These are phyloP conservation scores for Trichoderma atroviride DNA, from an alignment of 2,329 filamentous ascomycete species.

Conservation along the genomic window DNA sequence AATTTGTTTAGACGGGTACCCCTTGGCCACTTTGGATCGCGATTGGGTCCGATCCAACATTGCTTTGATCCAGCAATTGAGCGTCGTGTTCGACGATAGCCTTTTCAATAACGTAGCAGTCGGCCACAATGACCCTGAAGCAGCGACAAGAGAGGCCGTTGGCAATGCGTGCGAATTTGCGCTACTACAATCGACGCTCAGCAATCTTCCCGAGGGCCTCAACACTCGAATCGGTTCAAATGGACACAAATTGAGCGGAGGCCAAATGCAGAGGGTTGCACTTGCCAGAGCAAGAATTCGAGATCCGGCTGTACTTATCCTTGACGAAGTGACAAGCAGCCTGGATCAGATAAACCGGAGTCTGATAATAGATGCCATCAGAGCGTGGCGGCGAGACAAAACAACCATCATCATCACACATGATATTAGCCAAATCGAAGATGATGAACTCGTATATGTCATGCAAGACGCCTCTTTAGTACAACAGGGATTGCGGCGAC, in stretches of 20 bases:
- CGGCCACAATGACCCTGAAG: conserved; percentile 56
- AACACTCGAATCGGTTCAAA: conserved; percentile 71
- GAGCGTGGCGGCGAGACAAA: conserved; percentile 74
- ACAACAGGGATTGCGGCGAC: conserved; percentile 66
- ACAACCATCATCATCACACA: conserved; percentile 95
- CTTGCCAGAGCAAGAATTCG: conserved; percentile 77
- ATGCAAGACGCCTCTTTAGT: conserved; percentile 70
- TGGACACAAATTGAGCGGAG: conserved; percentile 77
- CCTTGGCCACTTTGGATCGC: conserved; percentile 63
- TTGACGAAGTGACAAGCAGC: conserved; percentile 88
- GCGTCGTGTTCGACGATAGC: conserved; percentile 78
- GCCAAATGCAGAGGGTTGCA: conserved; percentile 80
- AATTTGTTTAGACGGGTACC: conserved; percentile 68
- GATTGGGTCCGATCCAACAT: conserved; percentile 78
- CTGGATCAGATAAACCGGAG: conserved; percentile 73
- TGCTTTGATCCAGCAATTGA: conserved; percentile 80
- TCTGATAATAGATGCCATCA: conserved; percentile 72
- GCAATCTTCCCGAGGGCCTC: conserved; percentile 67
- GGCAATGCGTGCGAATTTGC: conserved; percentile 66
- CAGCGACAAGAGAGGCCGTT: conserved; percentile 58
- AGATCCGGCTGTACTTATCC: conserved; percentile 76
- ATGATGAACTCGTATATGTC: conserved; percentile 77
- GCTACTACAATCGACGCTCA: conserved; percentile 68
- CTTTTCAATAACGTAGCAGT: conserved; percentile 78
- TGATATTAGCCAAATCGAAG: conserved; percentile 74